These are phyloP conservation scores for Diplodia sapinea DNA, from an alignment of 2,329 filamentous ascomycete species.

Conservation along the genomic window DNA sequence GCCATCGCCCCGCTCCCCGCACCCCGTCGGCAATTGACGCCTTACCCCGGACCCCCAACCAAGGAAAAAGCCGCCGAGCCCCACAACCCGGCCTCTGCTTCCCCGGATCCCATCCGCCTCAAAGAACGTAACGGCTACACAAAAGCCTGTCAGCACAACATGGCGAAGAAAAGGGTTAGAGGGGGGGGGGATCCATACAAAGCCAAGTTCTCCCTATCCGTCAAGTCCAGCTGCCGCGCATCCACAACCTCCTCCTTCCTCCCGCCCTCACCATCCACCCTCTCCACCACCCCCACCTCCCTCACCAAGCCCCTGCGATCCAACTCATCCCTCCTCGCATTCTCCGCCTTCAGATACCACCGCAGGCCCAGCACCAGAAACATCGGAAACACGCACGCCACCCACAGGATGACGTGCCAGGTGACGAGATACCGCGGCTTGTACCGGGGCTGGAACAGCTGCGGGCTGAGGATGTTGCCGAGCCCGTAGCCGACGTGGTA, in stretches of 20 bases:
- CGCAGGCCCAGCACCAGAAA: conserved; percentile 50
- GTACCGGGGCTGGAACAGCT: conserved; percentile 42
- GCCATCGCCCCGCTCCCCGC: conserved; percentile 2
- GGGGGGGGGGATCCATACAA: conserved; percentile 3
- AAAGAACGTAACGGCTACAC: conserved; percentile 14
- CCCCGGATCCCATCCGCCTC: neutral
- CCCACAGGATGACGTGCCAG: conserved; percentile 42
- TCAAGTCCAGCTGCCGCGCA: conserved; percentile 28
- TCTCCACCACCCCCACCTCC: conserved; percentile 32
- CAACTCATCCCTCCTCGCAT: conserved; percentile 46
- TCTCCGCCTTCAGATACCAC: conserved; percentile 50
- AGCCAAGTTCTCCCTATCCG: conserved; percentile 30
- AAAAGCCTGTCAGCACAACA: neutral
- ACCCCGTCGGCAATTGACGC: neutral
- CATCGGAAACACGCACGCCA: conserved; percentile 49
- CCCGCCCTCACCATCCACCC: neutral
- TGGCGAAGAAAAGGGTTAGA: too few species aligned
- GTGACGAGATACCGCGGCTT: conserved; percentile 41
- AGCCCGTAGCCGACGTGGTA: conserved; percentile 49
- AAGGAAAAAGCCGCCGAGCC: too few species aligned
- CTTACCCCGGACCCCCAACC: neutral
- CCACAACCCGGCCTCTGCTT: too few species aligned
- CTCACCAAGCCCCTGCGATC: conserved; percentile 24
- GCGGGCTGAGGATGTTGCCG: conserved; percentile 48
- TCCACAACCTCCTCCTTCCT: conserved; percentile 22